Evolutionary conservation across 805 yeast genomes (phyloP).

Genomic region (Isabelozyma heimii): DNA sequence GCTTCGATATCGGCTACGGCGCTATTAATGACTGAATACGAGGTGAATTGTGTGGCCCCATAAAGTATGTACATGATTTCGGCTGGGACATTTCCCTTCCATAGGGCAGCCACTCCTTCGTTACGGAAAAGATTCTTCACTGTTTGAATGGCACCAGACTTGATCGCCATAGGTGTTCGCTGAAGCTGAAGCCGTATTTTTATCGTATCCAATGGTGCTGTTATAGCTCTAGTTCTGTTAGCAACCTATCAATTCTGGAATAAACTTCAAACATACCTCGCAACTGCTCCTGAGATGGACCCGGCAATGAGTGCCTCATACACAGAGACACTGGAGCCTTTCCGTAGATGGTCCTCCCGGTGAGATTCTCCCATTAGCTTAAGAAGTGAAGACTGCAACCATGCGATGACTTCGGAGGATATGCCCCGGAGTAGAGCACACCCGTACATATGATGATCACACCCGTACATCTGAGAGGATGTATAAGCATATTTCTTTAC

Average conservation of each 20-base stretch:
- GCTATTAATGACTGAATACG: conserved; percentile 57
- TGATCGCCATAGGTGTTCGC: conserved; percentile 14
- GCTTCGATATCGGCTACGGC: conserved; percentile 22
- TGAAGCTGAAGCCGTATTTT: conserved; percentile 75
- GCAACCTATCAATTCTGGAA: conserved; percentile 9
- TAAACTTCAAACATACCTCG: conserved; percentile 28
- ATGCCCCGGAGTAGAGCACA: no score
- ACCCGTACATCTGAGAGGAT: no score
- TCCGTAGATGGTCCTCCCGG: conserved; percentile 43
- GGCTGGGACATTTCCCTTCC: conserved; percentile 97
- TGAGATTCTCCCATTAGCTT: no score
- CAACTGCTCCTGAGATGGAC: conserved; percentile 61
- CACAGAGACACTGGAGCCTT: conserved; percentile 53
- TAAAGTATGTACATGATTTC: conserved; percentile 79
- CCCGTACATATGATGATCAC: no score
- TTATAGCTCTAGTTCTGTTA: conserved; percentile 43
- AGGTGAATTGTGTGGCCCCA: conserved; percentile 81
- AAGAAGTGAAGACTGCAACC: no score
- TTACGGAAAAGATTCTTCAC: conserved; percentile 43
- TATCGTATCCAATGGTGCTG: conserved; percentile 78
- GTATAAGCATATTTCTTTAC: no score
- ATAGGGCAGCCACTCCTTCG: conserved; percentile 77
- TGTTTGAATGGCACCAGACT: conserved; percentile 32
- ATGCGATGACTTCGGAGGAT: no score
- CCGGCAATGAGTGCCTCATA: conserved; percentile 65